A percentile compares a stretch with the other conserved stretches of the same genome.
Evolutionary conservation across 495 filamentous ascomycete species (phyloP).

Genomic region (Hypoxylon perforatum): DNA sequence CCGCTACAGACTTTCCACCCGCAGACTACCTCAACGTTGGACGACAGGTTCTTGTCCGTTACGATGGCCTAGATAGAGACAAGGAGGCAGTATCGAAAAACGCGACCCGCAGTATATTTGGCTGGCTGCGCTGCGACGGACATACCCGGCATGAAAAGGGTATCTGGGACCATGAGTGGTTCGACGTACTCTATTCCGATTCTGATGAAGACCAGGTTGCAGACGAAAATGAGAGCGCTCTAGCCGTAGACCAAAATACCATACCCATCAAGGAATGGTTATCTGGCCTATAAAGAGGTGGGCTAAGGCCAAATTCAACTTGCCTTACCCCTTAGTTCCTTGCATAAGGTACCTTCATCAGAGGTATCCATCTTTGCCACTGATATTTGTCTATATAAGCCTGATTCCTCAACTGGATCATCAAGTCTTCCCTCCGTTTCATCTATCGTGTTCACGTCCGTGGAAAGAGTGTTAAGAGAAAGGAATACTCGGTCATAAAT

Average conservation of each 20-base stretch:
- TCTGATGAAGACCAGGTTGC: background rate
- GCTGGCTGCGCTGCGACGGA: conserved; percentile 12
- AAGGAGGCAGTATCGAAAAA: conserved; percentile 29
- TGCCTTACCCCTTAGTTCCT: background rate
- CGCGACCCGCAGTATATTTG: conserved; percentile 24
- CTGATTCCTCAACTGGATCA: background rate
- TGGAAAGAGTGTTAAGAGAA: no score
- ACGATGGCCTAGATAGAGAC: conserved; percentile 13
- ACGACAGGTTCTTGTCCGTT: conserved; percentile 2
- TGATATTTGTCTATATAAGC: background rate
- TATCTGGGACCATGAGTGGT: conserved; percentile 2
- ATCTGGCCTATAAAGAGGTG: background rate
- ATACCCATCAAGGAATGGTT: background rate
- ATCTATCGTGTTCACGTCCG: no score
- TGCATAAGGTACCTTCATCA: background rate
- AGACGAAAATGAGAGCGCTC: background rate
- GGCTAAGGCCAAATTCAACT: background rate
- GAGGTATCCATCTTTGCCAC: background rate
- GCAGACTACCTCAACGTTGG: background rate
- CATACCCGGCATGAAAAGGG: conserved; percentile 2
- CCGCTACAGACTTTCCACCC: background rate
- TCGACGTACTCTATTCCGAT: conserved; percentile 1
- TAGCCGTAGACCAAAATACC: background rate
- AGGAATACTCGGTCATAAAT: no score
- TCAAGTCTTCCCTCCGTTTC: background rate